Evolutionary conservation across 805 yeast species (phyloP).

Genomic region (Saturnispora ahearnii): DNA sequence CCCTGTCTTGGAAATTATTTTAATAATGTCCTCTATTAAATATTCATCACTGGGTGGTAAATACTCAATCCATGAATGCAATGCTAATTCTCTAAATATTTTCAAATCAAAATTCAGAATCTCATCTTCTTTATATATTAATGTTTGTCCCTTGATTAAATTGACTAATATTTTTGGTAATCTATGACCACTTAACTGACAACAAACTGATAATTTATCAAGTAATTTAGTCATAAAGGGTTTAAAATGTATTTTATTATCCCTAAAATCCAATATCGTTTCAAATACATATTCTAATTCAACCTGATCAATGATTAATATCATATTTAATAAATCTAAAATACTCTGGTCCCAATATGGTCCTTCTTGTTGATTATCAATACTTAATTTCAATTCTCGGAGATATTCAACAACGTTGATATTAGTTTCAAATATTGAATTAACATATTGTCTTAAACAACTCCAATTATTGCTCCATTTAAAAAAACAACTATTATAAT

Average conservation of each 20-base stretch:
- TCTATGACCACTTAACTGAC: conserved; percentile 1
- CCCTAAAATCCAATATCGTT: background rate
- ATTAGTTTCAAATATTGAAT: background rate
- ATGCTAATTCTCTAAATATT: background rate
- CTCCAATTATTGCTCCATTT: background rate
- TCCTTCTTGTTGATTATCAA: background rate
- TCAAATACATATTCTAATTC: conserved; percentile 4
- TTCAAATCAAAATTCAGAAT: background rate
- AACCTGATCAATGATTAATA: conserved; percentile 5
- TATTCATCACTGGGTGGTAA: background rate
- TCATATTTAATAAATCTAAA: conserved; percentile 1
- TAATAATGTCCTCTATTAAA: background rate
- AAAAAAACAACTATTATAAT: background rate
- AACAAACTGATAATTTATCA: background rate
- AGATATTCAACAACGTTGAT: conserved; percentile 3
- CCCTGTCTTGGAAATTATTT: background rate
- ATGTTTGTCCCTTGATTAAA: background rate
- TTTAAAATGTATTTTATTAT: background rate
- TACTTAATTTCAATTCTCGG: background rate
- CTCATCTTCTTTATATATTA: background rate
- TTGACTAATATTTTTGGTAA: background rate
- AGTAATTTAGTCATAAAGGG: background rate
- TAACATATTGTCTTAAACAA: background rate
- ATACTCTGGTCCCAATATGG: background rate
- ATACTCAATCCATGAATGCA: conserved; percentile 2